These are phyloP conservation scores for Pseudogymnoascus verrucosus DNA, from an alignment of 2,329 filamentous ascomycete genomes.

Conservation along the genomic window DNA sequence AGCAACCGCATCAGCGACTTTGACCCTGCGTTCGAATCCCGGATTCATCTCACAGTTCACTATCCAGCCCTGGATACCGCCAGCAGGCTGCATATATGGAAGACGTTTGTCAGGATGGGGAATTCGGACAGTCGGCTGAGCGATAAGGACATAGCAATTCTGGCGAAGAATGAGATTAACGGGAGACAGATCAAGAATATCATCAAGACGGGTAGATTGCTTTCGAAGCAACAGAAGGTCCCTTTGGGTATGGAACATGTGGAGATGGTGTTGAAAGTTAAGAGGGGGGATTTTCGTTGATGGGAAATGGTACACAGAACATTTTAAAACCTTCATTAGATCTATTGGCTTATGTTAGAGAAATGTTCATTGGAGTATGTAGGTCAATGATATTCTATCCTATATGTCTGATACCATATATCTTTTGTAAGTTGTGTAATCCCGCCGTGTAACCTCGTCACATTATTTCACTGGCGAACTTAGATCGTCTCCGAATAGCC, in stretches of 20 bases:
- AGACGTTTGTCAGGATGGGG: slow-evolving; percentile 16
- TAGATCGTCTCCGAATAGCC: slow-evolving; percentile 65
- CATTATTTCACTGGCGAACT: slow-evolving; percentile 48
- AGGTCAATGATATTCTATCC: neutral
- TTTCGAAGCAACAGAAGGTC: slow-evolving; percentile 21
- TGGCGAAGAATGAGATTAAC: slow-evolving; percentile 24
- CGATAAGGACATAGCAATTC: slow-evolving; percentile 15
- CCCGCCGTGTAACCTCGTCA: neutral
- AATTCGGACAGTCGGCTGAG: slow-evolving; percentile 10
- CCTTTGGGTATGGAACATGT: slow-evolving; percentile 21
- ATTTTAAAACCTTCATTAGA: neutral
- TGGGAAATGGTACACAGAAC: neutral
- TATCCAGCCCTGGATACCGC: slow-evolving; percentile 19
- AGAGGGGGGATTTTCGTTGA: slow-evolving; percentile 10
- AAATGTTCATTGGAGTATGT: neutral
- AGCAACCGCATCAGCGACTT: slow-evolving; percentile 28
- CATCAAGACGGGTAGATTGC: slow-evolving; percentile 25
- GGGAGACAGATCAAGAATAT: slow-evolving; percentile 31
- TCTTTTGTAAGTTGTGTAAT: neutral
- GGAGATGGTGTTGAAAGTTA: slow-evolving; percentile 23
- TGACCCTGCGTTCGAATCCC: slow-evolving; percentile 28
- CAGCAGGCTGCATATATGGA: slow-evolving; percentile 21
- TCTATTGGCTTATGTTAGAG: neutral
- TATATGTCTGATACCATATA: neutral
- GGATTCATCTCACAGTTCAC: slow-evolving; percentile 27